These are phyloP conservation scores for Saturnispora quitensis DNA, from an alignment of 805 yeast genomes.

Conservation along the genomic window DNA sequence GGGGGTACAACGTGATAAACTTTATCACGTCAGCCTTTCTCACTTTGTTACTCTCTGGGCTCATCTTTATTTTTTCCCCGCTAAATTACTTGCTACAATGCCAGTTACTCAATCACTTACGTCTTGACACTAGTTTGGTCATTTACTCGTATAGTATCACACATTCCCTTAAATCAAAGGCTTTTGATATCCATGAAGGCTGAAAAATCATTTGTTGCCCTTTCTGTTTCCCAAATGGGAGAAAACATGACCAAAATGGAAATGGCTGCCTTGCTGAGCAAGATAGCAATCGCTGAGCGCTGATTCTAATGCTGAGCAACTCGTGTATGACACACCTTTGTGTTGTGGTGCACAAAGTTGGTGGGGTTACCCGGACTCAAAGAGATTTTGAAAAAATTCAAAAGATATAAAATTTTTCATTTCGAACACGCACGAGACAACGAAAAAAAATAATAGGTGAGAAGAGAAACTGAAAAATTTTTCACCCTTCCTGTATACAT, in stretches of 20 bases:
- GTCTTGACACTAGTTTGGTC: background rate
- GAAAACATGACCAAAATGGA: background rate
- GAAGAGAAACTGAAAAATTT: constrained; percentile 1
- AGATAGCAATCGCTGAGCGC: background rate
- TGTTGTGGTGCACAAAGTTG: background rate
- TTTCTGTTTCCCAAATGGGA: background rate
- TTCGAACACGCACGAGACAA: background rate
- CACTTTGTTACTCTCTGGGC: background rate
- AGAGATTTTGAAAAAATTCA: no score
- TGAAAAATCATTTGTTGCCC: background rate
- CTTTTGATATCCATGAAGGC: no score
- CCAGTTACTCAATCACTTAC: background rate
- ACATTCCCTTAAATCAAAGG: no score
- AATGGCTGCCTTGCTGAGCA: background rate
- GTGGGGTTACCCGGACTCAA: background rate
- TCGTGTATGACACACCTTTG: no score
- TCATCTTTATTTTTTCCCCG: background rate
- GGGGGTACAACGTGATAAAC: background rate
- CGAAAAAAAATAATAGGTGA: background rate
- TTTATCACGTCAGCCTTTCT: background rate
- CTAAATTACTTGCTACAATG: background rate
- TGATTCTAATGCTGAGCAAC: no score
- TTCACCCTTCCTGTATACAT: background rate
- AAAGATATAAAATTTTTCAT: background rate
- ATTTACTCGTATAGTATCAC: no score